Conservation (phyloP, 345 rosid species). For the Capsella bursapastoris region DNA sequence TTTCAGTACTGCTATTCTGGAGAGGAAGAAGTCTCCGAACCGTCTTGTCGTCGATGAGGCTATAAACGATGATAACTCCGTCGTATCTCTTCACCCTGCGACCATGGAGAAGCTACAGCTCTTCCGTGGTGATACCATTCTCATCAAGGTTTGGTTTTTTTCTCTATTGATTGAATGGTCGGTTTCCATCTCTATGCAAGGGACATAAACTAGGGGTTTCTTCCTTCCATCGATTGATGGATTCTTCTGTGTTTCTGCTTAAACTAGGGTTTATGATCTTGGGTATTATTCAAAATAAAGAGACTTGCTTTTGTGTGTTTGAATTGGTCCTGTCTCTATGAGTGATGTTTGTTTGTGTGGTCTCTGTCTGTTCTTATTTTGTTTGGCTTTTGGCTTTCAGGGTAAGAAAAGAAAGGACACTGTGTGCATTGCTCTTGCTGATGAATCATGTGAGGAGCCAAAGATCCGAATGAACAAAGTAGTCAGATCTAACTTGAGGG, state of each 20-base stretch:
- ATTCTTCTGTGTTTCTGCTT: conserved; percentile 5
- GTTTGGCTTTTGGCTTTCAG: conserved; percentile 42
- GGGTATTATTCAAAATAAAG: background rate
- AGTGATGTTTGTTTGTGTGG: background rate
- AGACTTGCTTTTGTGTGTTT: conserved; percentile 2
- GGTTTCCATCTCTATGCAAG: background rate
- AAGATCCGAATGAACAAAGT: conserved; percentile 93
- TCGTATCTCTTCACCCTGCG: conserved; percentile 84
- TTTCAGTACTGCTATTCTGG: conserved; percentile 92
- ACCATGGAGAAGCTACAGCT: conserved; percentile 99
- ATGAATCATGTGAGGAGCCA: conserved; percentile 87
- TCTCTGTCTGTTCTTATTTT: conserved; percentile 1
- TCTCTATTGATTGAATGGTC: conserved; percentile 21
- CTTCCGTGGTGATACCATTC: conserved; percentile 94
- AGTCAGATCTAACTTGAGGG: conserved; percentile 92
- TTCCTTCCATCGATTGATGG: background rate
- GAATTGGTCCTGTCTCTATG: background rate
- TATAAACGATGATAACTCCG: conserved; percentile 88
- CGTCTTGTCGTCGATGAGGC: conserved; percentile 96
- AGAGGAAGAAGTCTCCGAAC: conserved; percentile 90
- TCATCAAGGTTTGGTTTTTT: conserved; percentile 68
- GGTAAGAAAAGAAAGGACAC: conserved; percentile 94
- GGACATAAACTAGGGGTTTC: background rate
- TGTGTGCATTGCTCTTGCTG: conserved; percentile 88
- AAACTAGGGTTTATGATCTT: conserved; percentile 22